Percentiles rank a stretch among this genome's conserved stretches.
These are phyloP conservation scores for Nyssa sinensis DNA, from an alignment of 148 eudicot species.

Conservation along the genomic window DNA sequence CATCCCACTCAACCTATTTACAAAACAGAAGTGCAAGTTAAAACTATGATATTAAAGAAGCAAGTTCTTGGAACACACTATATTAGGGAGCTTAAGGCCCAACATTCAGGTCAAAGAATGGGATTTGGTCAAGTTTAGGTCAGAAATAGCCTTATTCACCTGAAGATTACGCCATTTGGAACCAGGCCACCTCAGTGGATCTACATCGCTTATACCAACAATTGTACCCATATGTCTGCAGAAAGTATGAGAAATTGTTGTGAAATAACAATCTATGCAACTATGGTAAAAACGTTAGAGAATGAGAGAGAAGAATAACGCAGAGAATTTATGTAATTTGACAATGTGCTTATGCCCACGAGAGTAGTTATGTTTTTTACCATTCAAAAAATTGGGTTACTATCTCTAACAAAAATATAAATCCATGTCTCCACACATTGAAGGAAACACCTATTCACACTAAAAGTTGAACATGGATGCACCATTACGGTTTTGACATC, in stretches of 20 bases:
- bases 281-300: no score
- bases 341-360: no score
- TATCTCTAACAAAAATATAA: no score
- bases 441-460: not conserved
- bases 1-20: constrained; percentile 90
- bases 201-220: constrained; percentile 70
- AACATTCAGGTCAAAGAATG: not conserved
- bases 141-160: constrained; percentile 35
- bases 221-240: constrained; percentile 90
- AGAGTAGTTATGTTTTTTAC: no score
- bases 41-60: not conserved
- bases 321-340: no score
- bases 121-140: not conserved
- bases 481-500: not conserved
- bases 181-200: constrained; percentile 88
- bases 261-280: no score
- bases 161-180: constrained; percentile 93
- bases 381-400: no score
- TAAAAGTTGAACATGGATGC: not conserved
- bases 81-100: not conserved
- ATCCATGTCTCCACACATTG: not conserved
- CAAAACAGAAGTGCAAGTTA: not conserved
- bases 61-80: not conserved
- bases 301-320: no score
- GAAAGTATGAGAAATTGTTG: constrained; percentile 9